phyloP scores from a whole-genome alignment of 2,329 filamentous ascomycete species.

The Zasmidium angulare region DNA sequence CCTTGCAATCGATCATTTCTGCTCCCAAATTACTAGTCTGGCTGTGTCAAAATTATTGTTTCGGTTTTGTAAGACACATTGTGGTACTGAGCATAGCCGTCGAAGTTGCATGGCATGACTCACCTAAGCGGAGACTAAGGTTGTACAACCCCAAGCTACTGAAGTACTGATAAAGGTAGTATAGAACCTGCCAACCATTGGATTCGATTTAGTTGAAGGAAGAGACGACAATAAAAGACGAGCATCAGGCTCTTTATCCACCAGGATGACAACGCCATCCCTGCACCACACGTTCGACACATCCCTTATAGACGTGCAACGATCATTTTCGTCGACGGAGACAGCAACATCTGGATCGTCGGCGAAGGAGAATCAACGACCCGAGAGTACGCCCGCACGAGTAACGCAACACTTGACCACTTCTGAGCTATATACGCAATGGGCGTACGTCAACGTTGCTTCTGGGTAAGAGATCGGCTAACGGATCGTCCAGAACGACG shows the following conservation, averaged over 20 bases:
- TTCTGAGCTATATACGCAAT: slow-evolving; percentile 49
- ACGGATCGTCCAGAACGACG: slow-evolving; percentile 35
- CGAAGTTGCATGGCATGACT: slow-evolving; percentile 3
- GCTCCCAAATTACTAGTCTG: background rate
- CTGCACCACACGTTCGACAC: slow-evolving; percentile 17
- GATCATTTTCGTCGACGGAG: slow-evolving; percentile 20
- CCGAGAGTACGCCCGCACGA: background rate
- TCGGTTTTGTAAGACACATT: background rate
- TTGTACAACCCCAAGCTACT: background rate
- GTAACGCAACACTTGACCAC: slow-evolving; percentile 30
- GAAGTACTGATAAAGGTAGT: background rate
- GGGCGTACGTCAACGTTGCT: slow-evolving; percentile 36
- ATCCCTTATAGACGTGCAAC: slow-evolving; percentile 14
- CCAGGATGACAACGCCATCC: slow-evolving; percentile 14
- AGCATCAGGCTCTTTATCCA: background rate
- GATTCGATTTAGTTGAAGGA: too few relatives aligned
- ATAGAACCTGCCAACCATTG: background rate
- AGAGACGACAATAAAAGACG: too few relatives aligned
- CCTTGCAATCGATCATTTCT: background rate
- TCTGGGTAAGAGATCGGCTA: background rate
- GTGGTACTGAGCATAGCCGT: background rate
- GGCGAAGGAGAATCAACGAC: slow-evolving; percentile 8
- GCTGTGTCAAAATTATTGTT: background rate
- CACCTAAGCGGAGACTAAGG: slow-evolving; percentile 8
- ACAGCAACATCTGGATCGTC: slow-evolving; percentile 12